phyloP scores from a whole-genome alignment of 176 grass and related monocot genomes.

The Bonia amplexicaulis region DNA sequence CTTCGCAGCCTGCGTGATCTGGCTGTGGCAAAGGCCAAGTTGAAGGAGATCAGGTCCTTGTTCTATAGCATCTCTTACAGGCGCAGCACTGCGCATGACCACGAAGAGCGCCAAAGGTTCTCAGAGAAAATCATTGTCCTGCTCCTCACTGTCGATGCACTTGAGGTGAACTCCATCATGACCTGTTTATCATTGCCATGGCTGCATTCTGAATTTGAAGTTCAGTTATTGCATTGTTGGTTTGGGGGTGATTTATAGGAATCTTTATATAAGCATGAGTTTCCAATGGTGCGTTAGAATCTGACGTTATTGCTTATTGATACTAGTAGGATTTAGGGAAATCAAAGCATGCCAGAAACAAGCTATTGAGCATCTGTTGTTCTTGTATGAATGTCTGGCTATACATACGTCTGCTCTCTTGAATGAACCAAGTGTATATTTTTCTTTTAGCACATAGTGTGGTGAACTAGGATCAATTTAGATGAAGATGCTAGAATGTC shows the following conservation, averaged over 20 bases:
- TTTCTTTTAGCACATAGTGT: not conserved
- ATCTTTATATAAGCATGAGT: not conserved
- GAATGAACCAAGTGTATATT: not conserved
- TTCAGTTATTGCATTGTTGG: not conserved
- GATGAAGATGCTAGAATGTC: not conserved
- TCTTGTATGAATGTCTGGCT: not conserved
- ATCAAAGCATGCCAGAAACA: not conserved
- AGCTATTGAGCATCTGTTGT: not conserved
- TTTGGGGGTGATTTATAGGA: not conserved
- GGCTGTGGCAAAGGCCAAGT: conserved; percentile 77
- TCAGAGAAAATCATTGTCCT: conserved; percentile 89
- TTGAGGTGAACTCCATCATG: conserved; percentile 49
- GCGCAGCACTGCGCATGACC: conserved; percentile 36
- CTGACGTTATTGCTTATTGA: not conserved
- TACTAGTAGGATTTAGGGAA: not conserved
- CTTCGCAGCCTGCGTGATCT: conserved; percentile 72
- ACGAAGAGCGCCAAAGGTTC: conserved; percentile 68
- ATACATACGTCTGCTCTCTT: not conserved
- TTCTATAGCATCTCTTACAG: conserved; percentile 83
- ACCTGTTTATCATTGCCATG: not conserved
- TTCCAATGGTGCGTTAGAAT: not conserved
- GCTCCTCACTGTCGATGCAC: conserved; percentile 70
- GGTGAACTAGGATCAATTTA: not conserved
- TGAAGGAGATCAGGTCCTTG: conserved; percentile 76
- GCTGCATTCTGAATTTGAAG: not conserved